Conservation (phyloP, 1,284 basidiomycete genomes). For the Trametes pubescens region DNA sequence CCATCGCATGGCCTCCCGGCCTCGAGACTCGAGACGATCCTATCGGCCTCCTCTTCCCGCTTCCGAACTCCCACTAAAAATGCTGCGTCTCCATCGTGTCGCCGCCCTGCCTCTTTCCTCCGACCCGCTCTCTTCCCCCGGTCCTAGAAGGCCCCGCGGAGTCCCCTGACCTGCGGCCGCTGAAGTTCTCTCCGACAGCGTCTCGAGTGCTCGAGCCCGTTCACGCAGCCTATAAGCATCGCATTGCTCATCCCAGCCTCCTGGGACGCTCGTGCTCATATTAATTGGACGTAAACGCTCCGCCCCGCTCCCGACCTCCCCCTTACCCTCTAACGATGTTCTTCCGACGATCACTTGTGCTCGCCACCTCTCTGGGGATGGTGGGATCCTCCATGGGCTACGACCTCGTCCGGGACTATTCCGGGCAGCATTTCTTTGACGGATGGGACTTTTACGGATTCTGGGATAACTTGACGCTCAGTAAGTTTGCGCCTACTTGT, state of each 20-base stretch:
- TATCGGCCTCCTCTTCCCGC: slow-evolving; percentile 15
- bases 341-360: slow-evolving; percentile 6
- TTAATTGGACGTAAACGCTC: not conserved
- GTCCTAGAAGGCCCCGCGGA: not conserved
- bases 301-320: not conserved
- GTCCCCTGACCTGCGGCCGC: not conserved
- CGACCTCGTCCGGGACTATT: slow-evolving; percentile 56
- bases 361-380: slow-evolving; percentile 21
- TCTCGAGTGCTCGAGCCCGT: slow-evolving; percentile 9
- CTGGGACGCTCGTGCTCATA: slow-evolving; percentile 1
- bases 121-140: slow-evolving; percentile 2
- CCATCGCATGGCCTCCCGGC: not conserved
- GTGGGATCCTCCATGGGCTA: slow-evolving; percentile 41
- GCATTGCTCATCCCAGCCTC: not conserved
- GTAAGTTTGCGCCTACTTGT: slow-evolving; percentile 46
- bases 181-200: slow-evolving; percentile 6
- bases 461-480: slow-evolving; percentile 69
- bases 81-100: slow-evolving; percentile 1
- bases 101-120: not conserved
- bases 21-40: slow-evolving; percentile 3
- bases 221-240: not conserved
- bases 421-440: slow-evolving; percentile 64
- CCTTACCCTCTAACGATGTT: slow-evolving; percentile 9
- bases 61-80: slow-evolving; percentile 2
- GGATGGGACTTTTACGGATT: slow-evolving; percentile 66